These are phyloP conservation scores for Fusarium annulatum DNA, from an alignment of 2,329 filamentous ascomycete species.

Conservation along the genomic window DNA sequence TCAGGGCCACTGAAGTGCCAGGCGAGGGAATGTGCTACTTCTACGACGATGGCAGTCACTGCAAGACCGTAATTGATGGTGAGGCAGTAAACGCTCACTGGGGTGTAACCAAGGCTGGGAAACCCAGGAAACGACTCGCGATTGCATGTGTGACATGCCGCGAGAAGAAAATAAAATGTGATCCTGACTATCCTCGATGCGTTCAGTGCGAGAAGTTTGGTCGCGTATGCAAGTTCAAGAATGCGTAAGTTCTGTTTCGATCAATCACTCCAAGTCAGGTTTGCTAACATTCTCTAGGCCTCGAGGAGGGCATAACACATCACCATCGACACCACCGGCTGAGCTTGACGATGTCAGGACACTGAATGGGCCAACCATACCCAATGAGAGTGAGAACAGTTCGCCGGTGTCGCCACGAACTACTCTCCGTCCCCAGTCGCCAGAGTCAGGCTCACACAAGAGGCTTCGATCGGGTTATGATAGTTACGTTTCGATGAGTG, in stretches of 20 bases:
- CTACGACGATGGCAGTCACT: conserved; percentile 86
- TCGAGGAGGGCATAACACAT: conserved; percentile 67
- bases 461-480: conserved; percentile 61
- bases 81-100: conserved; percentile 90
- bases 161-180: conserved; percentile 98
- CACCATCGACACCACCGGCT: conserved; percentile 63
- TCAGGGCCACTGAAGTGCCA: conserved; percentile 73
- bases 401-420: conserved; percentile 61
- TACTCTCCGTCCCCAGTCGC: conserved; percentile 48
- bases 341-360: conserved; percentile 61
- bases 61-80: conserved; percentile 85
- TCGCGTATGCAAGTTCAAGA: conserved; percentile 84
- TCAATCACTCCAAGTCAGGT: background rate
- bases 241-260: conserved; percentile 72
- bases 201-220: conserved; percentile 94
- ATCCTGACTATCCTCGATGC: conserved; percentile 87
- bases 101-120: conserved; percentile 94
- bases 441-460: conserved; percentile 57
- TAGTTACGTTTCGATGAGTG: conserved; percentile 53
- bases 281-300: conserved; percentile 54
- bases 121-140: conserved; percentile 88
- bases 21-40: conserved; percentile 87
- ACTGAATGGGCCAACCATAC: conserved; percentile 46
- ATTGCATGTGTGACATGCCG: conserved; percentile 94
- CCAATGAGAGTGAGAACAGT: conserved; percentile 58